Evolutionary conservation across 108 stramenopile species (phyloP).

Genomic region (Skeletonema tropicum): DNA sequence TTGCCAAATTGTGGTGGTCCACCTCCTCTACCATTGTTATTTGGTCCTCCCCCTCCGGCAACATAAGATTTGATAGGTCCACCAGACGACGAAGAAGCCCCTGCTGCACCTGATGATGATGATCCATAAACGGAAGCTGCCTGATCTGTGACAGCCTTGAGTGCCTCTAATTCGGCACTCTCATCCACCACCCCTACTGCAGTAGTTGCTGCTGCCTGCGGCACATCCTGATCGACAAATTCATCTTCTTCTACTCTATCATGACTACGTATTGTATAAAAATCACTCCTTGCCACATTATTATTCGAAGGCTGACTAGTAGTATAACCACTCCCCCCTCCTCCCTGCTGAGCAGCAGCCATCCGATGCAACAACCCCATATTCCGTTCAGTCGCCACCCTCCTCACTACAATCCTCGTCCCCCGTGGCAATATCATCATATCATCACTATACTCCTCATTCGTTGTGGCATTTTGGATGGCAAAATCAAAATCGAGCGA

Average conservation of each 20-base stretch:
- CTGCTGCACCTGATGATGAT: not conserved
- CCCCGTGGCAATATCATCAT: constrained; percentile 75
- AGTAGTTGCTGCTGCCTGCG: constrained; percentile 35
- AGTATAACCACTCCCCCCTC: not conserved
- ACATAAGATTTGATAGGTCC: constrained; percentile 39
- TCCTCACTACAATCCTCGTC: constrained; percentile 74
- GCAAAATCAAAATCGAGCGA: constrained; percentile 81
- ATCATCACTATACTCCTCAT: constrained; percentile 83
- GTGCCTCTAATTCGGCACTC: constrained; percentile 73
- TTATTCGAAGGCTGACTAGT: constrained; percentile 46
- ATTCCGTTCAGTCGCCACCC: constrained; percentile 72
- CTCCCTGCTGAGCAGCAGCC: constrained; percentile 29
- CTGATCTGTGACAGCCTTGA: constrained; percentile 78
- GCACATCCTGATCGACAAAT: constrained; percentile 48
- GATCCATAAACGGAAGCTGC: constrained; percentile 37
- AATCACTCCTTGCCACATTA: constrained; percentile 35
- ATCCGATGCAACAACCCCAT: constrained; percentile 78
- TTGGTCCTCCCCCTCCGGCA: constrained; percentile 9
- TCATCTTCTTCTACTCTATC: constrained; percentile 72
- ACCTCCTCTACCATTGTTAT: not conserved
- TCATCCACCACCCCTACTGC: constrained; percentile 45
- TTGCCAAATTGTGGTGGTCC: constrained; percentile 30
- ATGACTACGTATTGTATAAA: constrained; percentile 79
- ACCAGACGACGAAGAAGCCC: constrained; percentile 5
- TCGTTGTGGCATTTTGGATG: constrained; percentile 74